Conservation (phyloP, 1,284 basidiomycete species). For the Ceraceosorus guamensis region DNA sequence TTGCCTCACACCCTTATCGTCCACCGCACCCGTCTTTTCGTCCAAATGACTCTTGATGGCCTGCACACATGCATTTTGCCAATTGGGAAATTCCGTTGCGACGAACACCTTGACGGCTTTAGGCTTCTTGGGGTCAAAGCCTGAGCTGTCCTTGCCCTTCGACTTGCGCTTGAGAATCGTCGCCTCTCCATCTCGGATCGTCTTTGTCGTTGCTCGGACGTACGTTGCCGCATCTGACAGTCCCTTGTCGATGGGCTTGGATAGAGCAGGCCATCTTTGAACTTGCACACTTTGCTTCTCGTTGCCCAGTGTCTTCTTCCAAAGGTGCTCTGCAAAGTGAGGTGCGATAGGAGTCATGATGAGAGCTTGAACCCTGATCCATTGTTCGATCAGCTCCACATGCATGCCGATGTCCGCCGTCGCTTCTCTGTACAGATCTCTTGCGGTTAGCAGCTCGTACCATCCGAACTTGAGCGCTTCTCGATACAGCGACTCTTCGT, state of each 20-base stretch:
- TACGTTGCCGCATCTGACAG: conserved; percentile 59
- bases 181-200: conserved; percentile 80
- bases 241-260: conserved; percentile 57
- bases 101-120: conserved; percentile 83
- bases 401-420: conserved; percentile 80
- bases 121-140: conserved; percentile 49
- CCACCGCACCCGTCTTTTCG: conserved; percentile 60
- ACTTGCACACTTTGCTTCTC: conserved; percentile 72
- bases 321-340: conserved; percentile 90
- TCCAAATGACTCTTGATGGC: conserved; percentile 67
- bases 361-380: conserved; percentile 73
- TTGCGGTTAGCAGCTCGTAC: conserved; percentile 84
- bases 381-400: conserved; percentile 62
- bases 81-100: conserved; percentile 81
- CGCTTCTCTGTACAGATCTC: conserved; percentile 95
- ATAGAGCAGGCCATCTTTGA: conserved; percentile 64
- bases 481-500: conserved; percentile 77
- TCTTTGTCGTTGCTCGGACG: conserved; percentile 77
- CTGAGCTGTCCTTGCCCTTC: conserved; percentile 30
- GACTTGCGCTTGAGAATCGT: conserved; percentile 42
- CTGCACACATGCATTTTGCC: conserved; percentile 80
- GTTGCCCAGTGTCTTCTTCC: conserved; percentile 60
- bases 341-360: conserved; percentile 83
- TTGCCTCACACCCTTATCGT: conserved; percentile 73
- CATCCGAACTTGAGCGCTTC: conserved; percentile 91